Evolutionary conservation across 306 rosid species (phyloP), one percentile per base, ranked within the genome.

Genomic region (Sindora glabra): DNA sequence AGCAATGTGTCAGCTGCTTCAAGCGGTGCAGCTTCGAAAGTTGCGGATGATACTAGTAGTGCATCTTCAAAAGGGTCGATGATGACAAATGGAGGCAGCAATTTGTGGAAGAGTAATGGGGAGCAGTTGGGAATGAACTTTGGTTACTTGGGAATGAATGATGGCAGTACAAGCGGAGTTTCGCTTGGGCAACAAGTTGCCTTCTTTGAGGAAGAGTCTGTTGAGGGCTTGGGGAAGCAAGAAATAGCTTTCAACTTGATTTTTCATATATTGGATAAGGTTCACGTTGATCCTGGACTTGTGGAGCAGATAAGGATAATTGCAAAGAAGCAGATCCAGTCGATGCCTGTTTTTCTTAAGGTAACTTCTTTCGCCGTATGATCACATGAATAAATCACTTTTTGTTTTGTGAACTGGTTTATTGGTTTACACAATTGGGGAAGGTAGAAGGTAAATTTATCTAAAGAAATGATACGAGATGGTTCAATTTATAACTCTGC

Each of bases 321-420:
- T 41, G 82, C 85, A 19, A 92, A 92, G 95, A 82, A 83, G 83
- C 98, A 88, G 79, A 75, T 92, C 21, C 98, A 88, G 68, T 81
- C 86, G 12, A 66, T 83, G 83, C 77, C 92, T 16, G 79, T 79
- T 41, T 92, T 92, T 70, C 85, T 92, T 1, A 86, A 83, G 98
- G 98, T 92, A 64, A 56, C 6, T 39, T 46, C 30, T 58, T 21
- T 50, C 29, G 17, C 10, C 45, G 26, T 18, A 9, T 14, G 49
- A 41, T 55, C 27, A n/a, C 22, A 3, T 54, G 15, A 19, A 36
- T 12, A 5, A 19, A 25, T 37, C 29, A 34, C 26, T 67, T 23
- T 26, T 30, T 54, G 38, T 34, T 26, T 10, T 40, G 23, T 32
- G 9, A 11, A 21, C 0, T 4, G 11, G 34, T 24, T 13, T 24